Evolutionary conservation across 176 grass and related monocot genomes (phyloP).

Genomic region (Elymus sibiricus): DNA sequence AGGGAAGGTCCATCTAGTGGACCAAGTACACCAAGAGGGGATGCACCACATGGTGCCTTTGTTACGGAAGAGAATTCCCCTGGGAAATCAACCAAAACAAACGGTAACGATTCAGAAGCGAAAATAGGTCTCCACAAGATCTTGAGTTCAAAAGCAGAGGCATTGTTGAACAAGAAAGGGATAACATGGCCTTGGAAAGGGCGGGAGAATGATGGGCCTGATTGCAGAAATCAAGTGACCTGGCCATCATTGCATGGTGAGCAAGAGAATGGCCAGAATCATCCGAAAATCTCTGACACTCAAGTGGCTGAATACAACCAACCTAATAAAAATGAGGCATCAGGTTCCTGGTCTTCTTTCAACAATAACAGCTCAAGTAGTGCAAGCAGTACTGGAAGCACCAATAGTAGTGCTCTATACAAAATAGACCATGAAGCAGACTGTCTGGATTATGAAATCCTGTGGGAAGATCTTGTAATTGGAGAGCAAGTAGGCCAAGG

Average conservation of each 20-base stretch:
- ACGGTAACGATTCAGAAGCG: conserved; percentile 63
- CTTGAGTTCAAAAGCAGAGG: conserved; percentile 91
- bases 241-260: conserved; percentile 77
- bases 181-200: conserved; percentile 97
- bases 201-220: conserved; percentile 53
- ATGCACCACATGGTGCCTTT: conserved; percentile 38
- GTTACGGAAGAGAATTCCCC: conserved; percentile 41
- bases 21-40: conserved; percentile 62
- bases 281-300: conserved; percentile 44
- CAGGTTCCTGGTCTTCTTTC: conserved; percentile 89
- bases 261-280: conserved; percentile 51
- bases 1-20: conserved; percentile 71
- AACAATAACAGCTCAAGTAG: conserved; percentile 95
- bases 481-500: conserved; percentile 98
- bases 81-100: conserved; percentile 43
- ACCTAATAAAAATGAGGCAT: conserved; percentile 55
- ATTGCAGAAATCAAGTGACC: conserved; percentile 52
- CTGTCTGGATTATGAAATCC: conserved; percentile 97
- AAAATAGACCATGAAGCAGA: conserved; percentile 84
- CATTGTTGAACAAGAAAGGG: conserved; percentile 74
- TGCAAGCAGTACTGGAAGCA: conserved; percentile 91
- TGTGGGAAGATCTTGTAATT: conserved; percentile 96
- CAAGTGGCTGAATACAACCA: conserved; percentile 50
- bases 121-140: conserved; percentile 75
- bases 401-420: conserved; percentile 75